Conservation (phyloP, 2,329 filamentous ascomycete species). For the Ceratocystis papillata region DNA sequence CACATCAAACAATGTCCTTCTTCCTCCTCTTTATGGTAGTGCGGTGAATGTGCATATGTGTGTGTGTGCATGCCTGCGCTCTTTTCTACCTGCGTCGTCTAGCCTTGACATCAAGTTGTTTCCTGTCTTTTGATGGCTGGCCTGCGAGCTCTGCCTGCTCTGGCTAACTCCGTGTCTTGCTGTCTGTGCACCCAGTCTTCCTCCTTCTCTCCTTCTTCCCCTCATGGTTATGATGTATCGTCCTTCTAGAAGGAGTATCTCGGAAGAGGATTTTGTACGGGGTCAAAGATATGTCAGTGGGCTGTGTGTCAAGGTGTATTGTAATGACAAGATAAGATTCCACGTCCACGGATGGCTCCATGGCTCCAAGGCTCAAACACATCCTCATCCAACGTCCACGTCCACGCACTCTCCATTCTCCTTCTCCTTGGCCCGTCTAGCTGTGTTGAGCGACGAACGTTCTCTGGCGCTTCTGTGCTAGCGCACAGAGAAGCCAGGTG, state of each 20-base stretch:
- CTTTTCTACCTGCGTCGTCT: too few species aligned
- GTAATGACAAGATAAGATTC: neutral
- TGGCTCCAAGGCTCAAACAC: neutral
- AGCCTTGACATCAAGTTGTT: too few species aligned
- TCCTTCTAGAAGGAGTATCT: constrained; percentile 11
- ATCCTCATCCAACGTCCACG: neutral
- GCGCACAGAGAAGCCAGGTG: neutral
- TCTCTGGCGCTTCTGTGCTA: too few species aligned
- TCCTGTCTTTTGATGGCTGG: neutral
- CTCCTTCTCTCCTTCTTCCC: neutral
- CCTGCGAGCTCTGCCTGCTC: neutral
- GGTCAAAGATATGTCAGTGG: neutral
- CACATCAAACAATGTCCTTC: too few species aligned
- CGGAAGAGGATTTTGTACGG: constrained; percentile 4
- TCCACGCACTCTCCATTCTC: neutral
- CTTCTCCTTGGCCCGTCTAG: neutral
- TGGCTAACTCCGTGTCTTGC: neutral
- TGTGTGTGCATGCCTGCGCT: too few species aligned
- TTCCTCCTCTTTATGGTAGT: too few species aligned
- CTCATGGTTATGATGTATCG: constrained; percentile 10
- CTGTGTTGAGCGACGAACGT: neutral
- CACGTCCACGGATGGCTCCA: neutral
- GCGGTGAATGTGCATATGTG: too few species aligned
- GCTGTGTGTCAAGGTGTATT: constrained; percentile 1
- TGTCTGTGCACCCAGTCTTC: neutral